Evolutionary conservation across 108 stramenopile species (phyloP), one percentile per base, ranked within the genome.

Genomic region (Fragilaria radians): DNA sequence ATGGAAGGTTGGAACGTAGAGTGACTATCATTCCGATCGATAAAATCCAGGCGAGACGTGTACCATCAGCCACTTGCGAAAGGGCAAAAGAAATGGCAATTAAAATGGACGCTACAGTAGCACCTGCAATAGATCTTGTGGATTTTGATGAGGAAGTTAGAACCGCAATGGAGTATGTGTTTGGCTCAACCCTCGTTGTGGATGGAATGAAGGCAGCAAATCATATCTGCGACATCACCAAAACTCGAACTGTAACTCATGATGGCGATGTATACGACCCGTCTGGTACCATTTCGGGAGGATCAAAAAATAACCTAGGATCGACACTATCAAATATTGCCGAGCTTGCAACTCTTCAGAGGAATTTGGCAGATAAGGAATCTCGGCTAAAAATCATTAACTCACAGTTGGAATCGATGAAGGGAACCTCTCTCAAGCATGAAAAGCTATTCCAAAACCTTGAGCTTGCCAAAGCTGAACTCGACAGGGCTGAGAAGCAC

Each of bases 241-340:
- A 86, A 50, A 87, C 91, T 19, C 80, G 82, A 29, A 94, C 94
- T 14, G 97, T 98, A 3, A 99, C 98, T 24, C 65, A 95, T 27
- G 93, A 96, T 27, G 98, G 98, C 32, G 98, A 99, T 63, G 83
- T 94, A 18, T 97, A 93, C 67, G 97, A 99, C 63, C 98, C 98
- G 0, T 83, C 93, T 1, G 98, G 98, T 26, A 97, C 96, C 18
- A 94, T 99, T 42, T 92, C 95, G 32, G 97, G 97, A 52, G 96
- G 96, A 5, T 93, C 93, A 0, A 73, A 74, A 33, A 72, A 82
- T 57, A 81, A 83, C 36, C 65, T 91, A 34, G 89, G 88, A 5
- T 72, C 84, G 1, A 90, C 82, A n/a, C 74, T 96, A n/a, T 51
- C 69, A n/a, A 85, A 77, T 26, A 71, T 96, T 28, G 55, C 74